Percentiles rank a stretch among this genome's conserved stretches.
phyloP scores from a whole-genome alignment of 2,329 filamentous ascomycete genomes.

The Fusarium verticillioides region DNA sequence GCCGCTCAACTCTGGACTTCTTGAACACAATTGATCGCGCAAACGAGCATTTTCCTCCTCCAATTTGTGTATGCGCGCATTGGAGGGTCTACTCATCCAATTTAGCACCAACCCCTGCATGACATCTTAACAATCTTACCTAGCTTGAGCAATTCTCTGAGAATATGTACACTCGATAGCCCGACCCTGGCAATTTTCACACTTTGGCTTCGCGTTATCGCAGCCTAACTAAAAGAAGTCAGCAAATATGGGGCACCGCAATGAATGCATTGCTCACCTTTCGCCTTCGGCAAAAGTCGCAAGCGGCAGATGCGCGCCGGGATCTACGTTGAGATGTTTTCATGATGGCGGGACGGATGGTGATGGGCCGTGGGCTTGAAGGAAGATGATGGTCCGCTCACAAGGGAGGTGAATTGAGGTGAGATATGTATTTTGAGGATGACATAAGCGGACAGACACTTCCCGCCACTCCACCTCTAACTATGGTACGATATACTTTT shows the following conservation, averaged over 20 bases:
- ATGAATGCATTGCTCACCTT: slow-evolving; percentile 2
- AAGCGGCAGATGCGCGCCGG: slow-evolving; percentile 16
- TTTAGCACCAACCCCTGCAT: accelerated
- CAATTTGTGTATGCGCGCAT: slow-evolving; percentile 49
- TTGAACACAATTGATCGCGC: slow-evolving; percentile 42
- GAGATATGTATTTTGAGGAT: background rate
- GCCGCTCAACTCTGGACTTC: background rate
- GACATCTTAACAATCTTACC: background rate
- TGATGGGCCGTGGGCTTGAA: background rate
- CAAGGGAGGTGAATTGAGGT: background rate
- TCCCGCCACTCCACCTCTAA: background rate
- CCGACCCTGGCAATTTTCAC: slow-evolving; percentile 27
- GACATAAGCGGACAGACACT: background rate
- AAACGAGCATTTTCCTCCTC: slow-evolving; percentile 52
- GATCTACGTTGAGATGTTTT: background rate
- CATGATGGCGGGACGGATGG: background rate
- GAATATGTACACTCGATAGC: slow-evolving; percentile 26
- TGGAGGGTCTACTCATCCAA: slow-evolving; percentile 6
- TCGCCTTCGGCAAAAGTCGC: slow-evolving; percentile 38
- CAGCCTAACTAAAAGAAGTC: slow-evolving; percentile 20
- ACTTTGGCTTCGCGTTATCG: slow-evolving; percentile 33
- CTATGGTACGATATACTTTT: background rate
- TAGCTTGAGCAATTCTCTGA: slow-evolving; percentile 6
- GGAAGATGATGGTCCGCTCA: background rate
- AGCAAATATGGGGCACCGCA: accelerated